Evolutionary conservation across 805 yeast genomes (phyloP), one percentile per base, ranked within the genome.

Genomic region (Metschnikowia matae): DNA sequence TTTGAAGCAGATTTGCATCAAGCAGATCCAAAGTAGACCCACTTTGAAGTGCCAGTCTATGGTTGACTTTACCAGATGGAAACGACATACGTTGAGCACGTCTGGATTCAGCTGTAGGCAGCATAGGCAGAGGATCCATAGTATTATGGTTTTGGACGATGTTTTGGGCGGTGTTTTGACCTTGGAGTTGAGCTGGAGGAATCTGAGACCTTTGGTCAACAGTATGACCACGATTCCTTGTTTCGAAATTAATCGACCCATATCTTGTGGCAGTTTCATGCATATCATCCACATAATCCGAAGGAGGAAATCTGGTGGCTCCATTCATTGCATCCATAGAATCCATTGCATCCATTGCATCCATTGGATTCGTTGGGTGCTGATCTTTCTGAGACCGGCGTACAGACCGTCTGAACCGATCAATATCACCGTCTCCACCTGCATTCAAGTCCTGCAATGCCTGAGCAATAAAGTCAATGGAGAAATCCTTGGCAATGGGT

Each of bases 341-440:
- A 26, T 26, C 29, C 29, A 26, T 26, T 26, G 29, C 29, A 26
- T 26, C 29, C 29, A 26, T 26, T 26, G 29, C 29, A 26, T 26
- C 29, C 29, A 26, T 26, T 26, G 29, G 29, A 8, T 26, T 26
- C 29, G 29, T 8, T 8, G 29, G 29, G 29, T 26, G 29, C 29
- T 26, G 29, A 8, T 26, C 29, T 26, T 26, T 56, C 18, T 50
- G 55, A 17, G 61, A 56, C 8, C 56, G 45, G 21, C 78, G 55
- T 14, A 72, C 71, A 2, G 77, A 71, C 46, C 66, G 60, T 49
- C 78, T 60, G 54, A 67, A 74, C 54, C 66, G 69, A 41, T 62
- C 68, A 36, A 74, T 62, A 50, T 74, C 77, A 10, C 78, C 78
- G 49, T 74, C 63, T 5, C 78, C 78, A 11, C 78, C 78, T 1